Evolutionary conservation across 257 asterid genomes (phyloP).

Genomic region (Nicotiana paniculata): DNA sequence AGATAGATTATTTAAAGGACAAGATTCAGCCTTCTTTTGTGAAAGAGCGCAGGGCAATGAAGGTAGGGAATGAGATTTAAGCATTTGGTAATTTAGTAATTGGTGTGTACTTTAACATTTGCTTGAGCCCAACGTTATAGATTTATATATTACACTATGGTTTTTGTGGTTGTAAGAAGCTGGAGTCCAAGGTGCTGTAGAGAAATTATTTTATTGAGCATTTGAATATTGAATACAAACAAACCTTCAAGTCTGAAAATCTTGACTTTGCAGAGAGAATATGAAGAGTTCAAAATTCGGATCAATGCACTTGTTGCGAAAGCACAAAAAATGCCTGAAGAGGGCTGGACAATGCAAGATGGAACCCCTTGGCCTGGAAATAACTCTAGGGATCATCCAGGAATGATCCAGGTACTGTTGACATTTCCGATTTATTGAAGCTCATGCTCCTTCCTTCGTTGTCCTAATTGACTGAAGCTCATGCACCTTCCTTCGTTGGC

Average conservation of each 20-base stretch:
- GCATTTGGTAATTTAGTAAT: not conserved
- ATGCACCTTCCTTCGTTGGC: not conserved
- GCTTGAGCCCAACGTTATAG: not conserved
- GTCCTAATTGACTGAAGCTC: not conserved
- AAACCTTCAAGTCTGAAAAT: not conserved
- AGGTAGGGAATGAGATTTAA: slow-evolving; percentile 18
- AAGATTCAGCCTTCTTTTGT: slow-evolving; percentile 42
- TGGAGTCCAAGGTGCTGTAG: too few species aligned
- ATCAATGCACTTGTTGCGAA: slow-evolving; percentile 40
- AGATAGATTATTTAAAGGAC: slow-evolving; percentile 21
- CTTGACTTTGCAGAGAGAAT: slow-evolving; percentile 30
- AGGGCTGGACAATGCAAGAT: not conserved
- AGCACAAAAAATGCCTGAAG: slow-evolving; percentile 25
- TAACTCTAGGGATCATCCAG: slow-evolving; percentile 52
- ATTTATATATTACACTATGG: not conserved
- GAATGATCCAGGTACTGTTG: slow-evolving; percentile 51
- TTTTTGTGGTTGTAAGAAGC: not conserved
- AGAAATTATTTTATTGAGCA: not conserved
- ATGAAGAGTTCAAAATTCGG: slow-evolving; percentile 38
- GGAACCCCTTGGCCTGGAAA: slow-evolving; percentile 7
- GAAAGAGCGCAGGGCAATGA: slow-evolving; percentile 47
- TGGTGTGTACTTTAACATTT: not conserved
- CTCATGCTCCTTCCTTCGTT: not conserved
- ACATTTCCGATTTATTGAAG: slow-evolving; percentile 9
- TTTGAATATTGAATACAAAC: not conserved